Base-by-base conservation (phyloP, 2,329 filamentous ascomycete species). In the Rhynchosporium agropyri region DNA sequence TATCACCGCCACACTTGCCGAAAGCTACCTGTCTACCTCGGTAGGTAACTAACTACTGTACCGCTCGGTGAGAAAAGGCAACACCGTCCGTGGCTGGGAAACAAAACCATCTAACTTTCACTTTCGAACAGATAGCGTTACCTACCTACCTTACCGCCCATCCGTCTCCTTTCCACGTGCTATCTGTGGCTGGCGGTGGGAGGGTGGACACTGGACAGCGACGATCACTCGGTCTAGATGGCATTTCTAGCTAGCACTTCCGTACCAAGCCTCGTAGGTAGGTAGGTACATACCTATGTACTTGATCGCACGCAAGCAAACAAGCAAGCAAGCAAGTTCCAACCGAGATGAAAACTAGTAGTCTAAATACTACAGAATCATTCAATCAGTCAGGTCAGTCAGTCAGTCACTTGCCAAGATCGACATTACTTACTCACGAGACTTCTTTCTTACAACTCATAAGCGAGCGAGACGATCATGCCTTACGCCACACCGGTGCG, bases 131-230 rank as follows among this genome's bases (percentile, higher is more conserved):
- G 20, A 36, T 10, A 36, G 33, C 33, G 33, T 36, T 36, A 36
- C 40, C 12, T 12, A 40, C 36, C 42, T 6, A 43, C 42, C 43
- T 46, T 46, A 28, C 43, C 43, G 54, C 36, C 38, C 33, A 31
- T 28, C n/a, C 33, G 28, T 15, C 46, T 12, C 38, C 20, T 26
- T n/a, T 26, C 58, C 62, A 64, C 58, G 62, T 61, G 62, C 46
- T 33, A 13, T 59, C 9, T 58, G 62, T 64, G 58, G 58, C 62
- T 5, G 62, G 58, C 29, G 45, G 45, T 46, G 12, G 49, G 36
- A 33, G 33, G 36, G 50, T 33, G 33, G 33, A 53, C 50, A 33
- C 36, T 53, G 33, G 38, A 29, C 2, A 53, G 40, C 40, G 40
- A 43, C 6, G 15, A 38, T 36, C 33, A 5, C 33, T 36, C 31